phyloP scores from a whole-genome alignment of 805 yeast species.

The Yarrowia deformans region DNA sequence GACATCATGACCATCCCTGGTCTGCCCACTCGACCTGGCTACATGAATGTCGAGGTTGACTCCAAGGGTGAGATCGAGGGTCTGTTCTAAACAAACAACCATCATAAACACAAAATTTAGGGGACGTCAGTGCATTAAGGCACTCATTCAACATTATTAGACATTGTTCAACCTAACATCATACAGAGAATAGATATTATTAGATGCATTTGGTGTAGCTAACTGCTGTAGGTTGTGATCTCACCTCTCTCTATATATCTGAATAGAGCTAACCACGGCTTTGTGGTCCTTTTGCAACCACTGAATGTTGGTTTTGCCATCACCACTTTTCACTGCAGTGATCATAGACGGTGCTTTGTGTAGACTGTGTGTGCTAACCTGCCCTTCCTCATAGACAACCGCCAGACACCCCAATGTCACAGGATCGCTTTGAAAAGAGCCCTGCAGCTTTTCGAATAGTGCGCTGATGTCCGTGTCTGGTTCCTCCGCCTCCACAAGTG shows the following conservation, averaged over 20 bases:
- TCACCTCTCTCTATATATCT: constrained; percentile 5
- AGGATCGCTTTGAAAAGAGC: constrained; percentile 27
- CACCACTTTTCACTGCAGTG: constrained; percentile 16
- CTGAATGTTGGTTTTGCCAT: neutral
- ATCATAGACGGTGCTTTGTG: constrained; percentile 19
- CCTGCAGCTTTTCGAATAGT: neutral
- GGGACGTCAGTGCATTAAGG: constrained; percentile 1
- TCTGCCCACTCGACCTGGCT: constrained; percentile 93
- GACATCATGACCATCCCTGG: constrained; percentile 98
- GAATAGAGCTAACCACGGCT: constrained; percentile 3
- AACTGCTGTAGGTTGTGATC: neutral
- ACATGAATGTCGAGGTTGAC: constrained; percentile 94
- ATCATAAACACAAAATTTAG: neutral
- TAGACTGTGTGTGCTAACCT: neutral
- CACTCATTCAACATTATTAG: constrained; percentile 30
- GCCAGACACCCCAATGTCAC: constrained; percentile 18
- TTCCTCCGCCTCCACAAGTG: neutral
- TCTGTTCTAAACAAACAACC: constrained; percentile 60
- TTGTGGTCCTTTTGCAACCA: constrained; percentile 13
- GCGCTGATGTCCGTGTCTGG: neutral
- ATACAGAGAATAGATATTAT: constrained; percentile 19
- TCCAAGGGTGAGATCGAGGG: constrained; percentile 93
- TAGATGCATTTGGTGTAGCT: neutral
- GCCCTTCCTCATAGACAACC: constrained; percentile 21
- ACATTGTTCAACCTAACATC: constrained; percentile 37